Conservation (phyloP, 2,329 filamentous ascomycete species). For the Botryosphaeria dothidea region DNA sequence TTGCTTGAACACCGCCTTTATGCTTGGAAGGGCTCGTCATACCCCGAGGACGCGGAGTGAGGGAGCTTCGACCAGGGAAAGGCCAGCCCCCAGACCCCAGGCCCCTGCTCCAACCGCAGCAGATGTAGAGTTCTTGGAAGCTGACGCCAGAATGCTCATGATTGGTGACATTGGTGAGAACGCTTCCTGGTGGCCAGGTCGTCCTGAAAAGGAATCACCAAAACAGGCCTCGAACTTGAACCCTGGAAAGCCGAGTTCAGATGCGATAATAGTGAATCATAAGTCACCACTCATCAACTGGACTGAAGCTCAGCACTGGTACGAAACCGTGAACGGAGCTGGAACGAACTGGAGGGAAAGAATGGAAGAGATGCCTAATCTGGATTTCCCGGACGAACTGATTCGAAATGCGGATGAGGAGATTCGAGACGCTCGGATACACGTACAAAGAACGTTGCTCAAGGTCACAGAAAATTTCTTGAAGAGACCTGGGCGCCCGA, state of each 20-base stretch:
- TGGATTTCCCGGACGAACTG: slow-evolving; percentile 46
- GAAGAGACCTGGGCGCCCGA: slow-evolving; percentile 72
- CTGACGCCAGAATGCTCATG: slow-evolving; percentile 72
- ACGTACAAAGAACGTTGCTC: slow-evolving; percentile 68
- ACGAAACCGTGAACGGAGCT: slow-evolving; percentile 67
- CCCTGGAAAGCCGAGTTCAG: neutral
- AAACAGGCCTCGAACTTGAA: neutral
- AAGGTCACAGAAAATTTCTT: slow-evolving; percentile 78
- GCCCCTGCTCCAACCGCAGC: neutral
- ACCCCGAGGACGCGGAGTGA: slow-evolving; percentile 46
- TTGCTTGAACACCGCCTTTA: slow-evolving; percentile 77
- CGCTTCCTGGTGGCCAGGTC: slow-evolving; percentile 77
- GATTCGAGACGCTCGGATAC: slow-evolving; percentile 64
- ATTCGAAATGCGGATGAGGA: slow-evolving; percentile 51
- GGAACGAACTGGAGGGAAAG: slow-evolving; percentile 66
- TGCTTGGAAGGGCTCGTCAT: slow-evolving; percentile 48
- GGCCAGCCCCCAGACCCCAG: neutral
- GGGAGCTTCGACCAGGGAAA: slow-evolving; percentile 32
- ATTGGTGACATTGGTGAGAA: slow-evolving; percentile 79
- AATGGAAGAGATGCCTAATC: slow-evolving; percentile 48
- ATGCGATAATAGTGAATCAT: slow-evolving; percentile 48
- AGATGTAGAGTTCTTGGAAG: neutral
- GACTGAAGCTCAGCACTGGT: slow-evolving; percentile 72
- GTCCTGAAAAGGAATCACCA: slow-evolving; percentile 25
- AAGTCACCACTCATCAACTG: slow-evolving; percentile 74